A percentile compares a stretch with the other conserved stretches of the same genome.
phyloP scores from a whole-genome alignment of 306 rosid species.

The Vigna hirtella region DNA sequence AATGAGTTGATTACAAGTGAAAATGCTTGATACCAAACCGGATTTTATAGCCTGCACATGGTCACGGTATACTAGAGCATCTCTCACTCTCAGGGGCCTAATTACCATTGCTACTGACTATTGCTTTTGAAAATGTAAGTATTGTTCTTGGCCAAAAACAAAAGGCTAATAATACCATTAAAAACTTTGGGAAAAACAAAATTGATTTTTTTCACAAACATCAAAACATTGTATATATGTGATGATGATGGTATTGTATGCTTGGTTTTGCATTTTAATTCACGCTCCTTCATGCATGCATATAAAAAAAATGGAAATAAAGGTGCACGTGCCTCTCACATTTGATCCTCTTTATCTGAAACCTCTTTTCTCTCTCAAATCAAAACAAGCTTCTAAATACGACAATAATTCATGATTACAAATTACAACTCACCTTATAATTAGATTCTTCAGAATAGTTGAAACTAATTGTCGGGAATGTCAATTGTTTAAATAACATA shows the following conservation, averaged over 20 bases:
- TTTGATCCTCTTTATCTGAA: background rate
- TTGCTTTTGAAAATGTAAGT: conserved; percentile 14
- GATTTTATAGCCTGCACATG: conserved; percentile 66
- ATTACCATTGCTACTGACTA: conserved; percentile 42
- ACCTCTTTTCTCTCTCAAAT: too few relatives aligned
- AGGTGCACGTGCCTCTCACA: background rate
- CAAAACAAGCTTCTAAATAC: background rate
- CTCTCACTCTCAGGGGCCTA: conserved; percentile 59
- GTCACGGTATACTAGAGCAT: conserved; percentile 52
- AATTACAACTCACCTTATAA: background rate
- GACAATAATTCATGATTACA: background rate
- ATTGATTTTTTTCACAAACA: conserved; percentile 3
- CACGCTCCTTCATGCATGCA: background rate
- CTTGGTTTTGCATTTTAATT: conserved; percentile 17
- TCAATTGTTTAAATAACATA: too few relatives aligned
- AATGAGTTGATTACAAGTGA: conserved; percentile 70
- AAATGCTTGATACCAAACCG: conserved; percentile 55
- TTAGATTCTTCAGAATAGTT: too few relatives aligned
- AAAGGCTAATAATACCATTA: background rate
- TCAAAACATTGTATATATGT: background rate
- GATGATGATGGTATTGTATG: background rate
- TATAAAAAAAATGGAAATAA: background rate
- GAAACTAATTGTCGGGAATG: too few relatives aligned
- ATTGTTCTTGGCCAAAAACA: conserved; percentile 1
- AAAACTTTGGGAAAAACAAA: background rate